These are phyloP conservation scores for Cryptosporidium andersoni DNA, from an alignment of 169 alveolate genomes.

Conservation along the genomic window DNA sequence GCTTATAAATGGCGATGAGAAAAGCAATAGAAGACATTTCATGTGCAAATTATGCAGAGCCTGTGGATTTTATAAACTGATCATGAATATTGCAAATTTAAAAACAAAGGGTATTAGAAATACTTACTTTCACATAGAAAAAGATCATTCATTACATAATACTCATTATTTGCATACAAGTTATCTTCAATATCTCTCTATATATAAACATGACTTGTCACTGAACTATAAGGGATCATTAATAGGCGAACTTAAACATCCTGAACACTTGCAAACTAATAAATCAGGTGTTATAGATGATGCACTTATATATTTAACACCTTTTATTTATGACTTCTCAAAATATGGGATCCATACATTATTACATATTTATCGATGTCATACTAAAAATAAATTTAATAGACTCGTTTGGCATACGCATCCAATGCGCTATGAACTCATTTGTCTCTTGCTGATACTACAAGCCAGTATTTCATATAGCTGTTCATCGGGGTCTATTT, in stretches of 20 bases:
- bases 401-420: not conserved
- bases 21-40: not conserved
- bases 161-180: conserved; percentile 27
- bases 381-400: not conserved
- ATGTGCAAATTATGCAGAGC: conserved; percentile 22
- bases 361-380: conserved; percentile 49
- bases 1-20: not conserved
- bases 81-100: not conserved
- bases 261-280: not conserved
- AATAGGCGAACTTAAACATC: not conserved
- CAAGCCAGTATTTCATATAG: conserved; percentile 29
- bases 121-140: not conserved
- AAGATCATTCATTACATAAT: conserved; percentile 11
- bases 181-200: conserved; percentile 52
- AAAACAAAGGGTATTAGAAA: not conserved
- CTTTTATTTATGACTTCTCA: conserved; percentile 43
- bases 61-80: conserved; percentile 2
- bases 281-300: conserved; percentile 27
- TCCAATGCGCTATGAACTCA: conserved; percentile 54
- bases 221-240: conserved; percentile 9
- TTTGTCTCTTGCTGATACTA: conserved; percentile 11
- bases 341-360: conserved; percentile 60
- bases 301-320: conserved; percentile 18
- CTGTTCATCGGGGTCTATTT: conserved; percentile 30
- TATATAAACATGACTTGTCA: conserved; percentile 51